phyloP scores from a whole-genome alignment of 2,329 filamentous ascomycete species.

The Eurotiales sp. region DNA sequence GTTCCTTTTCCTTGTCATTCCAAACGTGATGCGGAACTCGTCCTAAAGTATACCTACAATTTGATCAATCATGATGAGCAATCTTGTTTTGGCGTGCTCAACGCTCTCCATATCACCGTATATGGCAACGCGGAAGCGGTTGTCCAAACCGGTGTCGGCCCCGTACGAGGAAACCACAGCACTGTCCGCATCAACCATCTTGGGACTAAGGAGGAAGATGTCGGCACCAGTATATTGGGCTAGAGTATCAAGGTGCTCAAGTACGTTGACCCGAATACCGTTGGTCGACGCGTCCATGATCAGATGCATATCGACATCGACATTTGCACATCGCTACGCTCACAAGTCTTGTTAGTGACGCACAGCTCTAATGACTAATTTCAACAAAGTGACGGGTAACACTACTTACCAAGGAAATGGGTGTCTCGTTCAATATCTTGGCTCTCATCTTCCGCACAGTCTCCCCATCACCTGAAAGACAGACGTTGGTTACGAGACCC shows the following conservation, averaged over 20 bases:
- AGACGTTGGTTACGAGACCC: constrained; percentile 77
- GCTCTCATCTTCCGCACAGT: constrained; percentile 85
- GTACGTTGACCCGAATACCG: constrained; percentile 69
- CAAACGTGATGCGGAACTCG: no score
- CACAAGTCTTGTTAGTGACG: background rate
- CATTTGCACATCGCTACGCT: constrained; percentile 76
- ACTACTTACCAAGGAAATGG: constrained; percentile 77
- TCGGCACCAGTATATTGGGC: constrained; percentile 89
- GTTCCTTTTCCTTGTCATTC: no score
- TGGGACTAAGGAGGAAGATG: constrained; percentile 91
- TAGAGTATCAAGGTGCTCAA: constrained; percentile 81
- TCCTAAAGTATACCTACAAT: constrained; percentile 56
- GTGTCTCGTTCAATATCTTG: constrained; percentile 85
- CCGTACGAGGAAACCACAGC: constrained; percentile 69
- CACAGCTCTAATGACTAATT: no score
- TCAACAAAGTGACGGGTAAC: background rate
- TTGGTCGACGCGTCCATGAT: constrained; percentile 71
- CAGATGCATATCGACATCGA: constrained; percentile 88
- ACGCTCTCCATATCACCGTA: constrained; percentile 93
- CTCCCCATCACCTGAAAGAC: constrained; percentile 82
- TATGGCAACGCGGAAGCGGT: constrained; percentile 86
- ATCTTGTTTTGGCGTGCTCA: constrained; percentile 93
- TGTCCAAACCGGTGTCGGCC: constrained; percentile 74
- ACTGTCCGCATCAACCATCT: constrained; percentile 73
- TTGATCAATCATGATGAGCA: constrained; percentile 95